Percentiles rank a stretch among this genome's conserved stretches.
phyloP scores from a whole-genome alignment of 805 yeast species.

The Komagataella pastoris region DNA sequence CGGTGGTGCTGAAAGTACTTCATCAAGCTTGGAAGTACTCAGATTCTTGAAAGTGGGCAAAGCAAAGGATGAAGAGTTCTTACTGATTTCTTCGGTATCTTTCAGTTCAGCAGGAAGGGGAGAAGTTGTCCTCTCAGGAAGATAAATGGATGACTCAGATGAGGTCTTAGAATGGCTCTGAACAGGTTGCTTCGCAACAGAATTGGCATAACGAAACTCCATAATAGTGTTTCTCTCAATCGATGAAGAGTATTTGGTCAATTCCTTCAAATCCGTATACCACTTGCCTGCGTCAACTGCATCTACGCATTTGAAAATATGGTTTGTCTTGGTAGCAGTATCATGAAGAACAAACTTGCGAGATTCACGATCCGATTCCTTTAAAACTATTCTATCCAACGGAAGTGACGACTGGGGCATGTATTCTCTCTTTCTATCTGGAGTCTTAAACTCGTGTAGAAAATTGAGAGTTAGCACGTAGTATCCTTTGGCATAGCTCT shows the following conservation, averaged over 20 bases:
- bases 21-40: slow-evolving; percentile 2
- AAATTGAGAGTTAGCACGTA: slow-evolving; percentile 57
- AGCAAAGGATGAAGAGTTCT: slow-evolving; percentile 1
- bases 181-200: background rate
- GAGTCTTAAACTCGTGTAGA: slow-evolving; percentile 51
- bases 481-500: slow-evolving; percentile 48
- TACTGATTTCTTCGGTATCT: background rate
- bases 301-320: slow-evolving; percentile 29
- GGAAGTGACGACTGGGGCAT: slow-evolving; percentile 23
- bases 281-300: slow-evolving; percentile 33
- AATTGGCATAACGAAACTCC: slow-evolving; percentile 3
- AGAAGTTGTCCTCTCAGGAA: slow-evolving; percentile 17
- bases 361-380: slow-evolving; percentile 21
- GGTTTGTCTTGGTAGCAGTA: slow-evolving; percentile 12
- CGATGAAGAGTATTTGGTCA: slow-evolving; percentile 32
- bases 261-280: slow-evolving; percentile 40
- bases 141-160: slow-evolving; percentile 23
- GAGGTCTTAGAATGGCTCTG: background rate
- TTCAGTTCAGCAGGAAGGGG: background rate
- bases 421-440: slow-evolving; percentile 41
- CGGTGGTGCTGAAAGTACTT: background rate
- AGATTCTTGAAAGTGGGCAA: slow-evolving; percentile 1
- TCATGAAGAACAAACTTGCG: slow-evolving; percentile 20
- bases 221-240: slow-evolving; percentile 34
- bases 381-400: slow-evolving; percentile 20